These are phyloP conservation scores for Nyssa sinensis DNA, from an alignment of 148 eudicot species.

Conservation along the genomic window DNA sequence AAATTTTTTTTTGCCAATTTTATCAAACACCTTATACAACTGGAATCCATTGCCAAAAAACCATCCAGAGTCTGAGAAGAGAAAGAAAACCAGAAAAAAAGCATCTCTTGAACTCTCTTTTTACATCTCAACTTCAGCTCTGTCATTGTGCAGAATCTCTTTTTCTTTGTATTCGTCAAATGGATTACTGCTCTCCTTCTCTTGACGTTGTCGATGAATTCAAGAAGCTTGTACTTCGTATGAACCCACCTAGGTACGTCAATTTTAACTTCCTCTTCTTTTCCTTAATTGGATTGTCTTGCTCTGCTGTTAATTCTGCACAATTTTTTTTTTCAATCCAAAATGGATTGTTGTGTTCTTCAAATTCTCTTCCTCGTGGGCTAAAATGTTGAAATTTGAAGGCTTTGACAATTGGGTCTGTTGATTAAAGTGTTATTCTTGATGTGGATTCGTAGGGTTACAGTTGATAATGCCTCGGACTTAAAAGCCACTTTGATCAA, in stretches of 20 bases:
- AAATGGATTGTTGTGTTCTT: slow-evolving; percentile 15
- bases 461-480: slow-evolving; percentile 73
- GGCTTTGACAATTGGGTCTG: slow-evolving; percentile 2
- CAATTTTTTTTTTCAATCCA: neutral
- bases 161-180: slow-evolving; percentile 15
- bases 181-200: slow-evolving; percentile 70
- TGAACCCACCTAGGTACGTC: slow-evolving; percentile 78
- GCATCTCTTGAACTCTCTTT: neutral
- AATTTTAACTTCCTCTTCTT: neutral
- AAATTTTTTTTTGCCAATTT: neutral
- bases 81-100: neutral
- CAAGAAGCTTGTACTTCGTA: slow-evolving; percentile 74
- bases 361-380: neutral
- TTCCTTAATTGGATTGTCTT: neutral
- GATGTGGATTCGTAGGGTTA: slow-evolving; percentile 53
- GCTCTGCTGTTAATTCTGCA: neutral
- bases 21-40: neutral
- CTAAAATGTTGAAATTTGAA: neutral
- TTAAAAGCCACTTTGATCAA: slow-evolving; percentile 74
- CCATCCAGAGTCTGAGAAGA: neutral
- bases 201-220: slow-evolving; percentile 69
- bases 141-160: neutral
- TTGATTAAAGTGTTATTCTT: slow-evolving; percentile 11
- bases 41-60: slow-evolving; percentile 3
- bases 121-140: neutral